Conservation (phyloP, 805 yeast species). For the Wickerhamomyces rabaulensis region DNA sequence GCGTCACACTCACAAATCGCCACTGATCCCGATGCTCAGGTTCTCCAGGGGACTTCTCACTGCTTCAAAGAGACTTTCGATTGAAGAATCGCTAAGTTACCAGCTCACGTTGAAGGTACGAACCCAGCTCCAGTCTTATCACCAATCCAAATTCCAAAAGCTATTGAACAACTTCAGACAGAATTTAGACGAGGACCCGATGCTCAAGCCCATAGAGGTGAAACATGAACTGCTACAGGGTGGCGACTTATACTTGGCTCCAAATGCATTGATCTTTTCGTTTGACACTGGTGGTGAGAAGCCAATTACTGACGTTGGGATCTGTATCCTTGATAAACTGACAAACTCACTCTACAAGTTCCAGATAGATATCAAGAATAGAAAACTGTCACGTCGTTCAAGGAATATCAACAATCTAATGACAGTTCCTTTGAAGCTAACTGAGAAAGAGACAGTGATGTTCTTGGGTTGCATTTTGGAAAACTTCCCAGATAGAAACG, state of each 20-base stretch:
- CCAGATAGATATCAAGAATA: conserved; percentile 10
- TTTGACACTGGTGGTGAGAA: conserved; percentile 12
- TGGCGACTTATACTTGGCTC: background rate
- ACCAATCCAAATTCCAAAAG: background rate
- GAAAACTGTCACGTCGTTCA: conserved; percentile 2
- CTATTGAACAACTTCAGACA: background rate
- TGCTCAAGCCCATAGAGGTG: too few species aligned
- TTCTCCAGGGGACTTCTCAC: background rate
- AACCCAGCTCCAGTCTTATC: background rate
- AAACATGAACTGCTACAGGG: background rate
- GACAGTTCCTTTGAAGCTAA: background rate
- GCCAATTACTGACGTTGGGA: conserved; percentile 7
- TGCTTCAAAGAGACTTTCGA: background rate
- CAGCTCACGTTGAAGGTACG: background rate
- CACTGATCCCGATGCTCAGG: background rate
- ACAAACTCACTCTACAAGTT: conserved; percentile 8
- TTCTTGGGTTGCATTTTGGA: background rate
- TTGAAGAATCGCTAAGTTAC: background rate
- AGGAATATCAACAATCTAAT: background rate
- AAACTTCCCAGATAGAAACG: background rate
- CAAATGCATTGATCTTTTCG: conserved; percentile 6
- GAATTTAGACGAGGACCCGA: background rate
- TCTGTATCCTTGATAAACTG: conserved; percentile 10
- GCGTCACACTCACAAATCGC: background rate
- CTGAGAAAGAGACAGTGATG: background rate